Conservation (phyloP, 2,329 filamentous ascomycete genomes). For the Cordyceps pruinosa region DNA sequence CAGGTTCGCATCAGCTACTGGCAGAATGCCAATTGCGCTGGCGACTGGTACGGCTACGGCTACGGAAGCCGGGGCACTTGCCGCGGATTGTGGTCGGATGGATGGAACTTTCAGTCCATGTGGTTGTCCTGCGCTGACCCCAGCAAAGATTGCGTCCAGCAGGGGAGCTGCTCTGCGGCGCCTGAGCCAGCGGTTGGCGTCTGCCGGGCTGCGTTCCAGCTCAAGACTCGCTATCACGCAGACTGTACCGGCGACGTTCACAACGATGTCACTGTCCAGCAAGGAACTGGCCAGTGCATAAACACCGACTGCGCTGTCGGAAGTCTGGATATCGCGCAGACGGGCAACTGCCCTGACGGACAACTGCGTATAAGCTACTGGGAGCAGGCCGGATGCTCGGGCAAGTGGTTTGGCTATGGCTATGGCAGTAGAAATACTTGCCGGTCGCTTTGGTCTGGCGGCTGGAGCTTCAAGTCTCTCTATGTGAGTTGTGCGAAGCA, state of each 20-base stretch:
- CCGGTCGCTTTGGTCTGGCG: background rate
- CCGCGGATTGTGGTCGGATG: background rate
- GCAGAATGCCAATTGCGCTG: background rate
- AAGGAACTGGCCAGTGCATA: background rate
- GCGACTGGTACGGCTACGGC: conserved; percentile 9
- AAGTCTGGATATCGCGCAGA: background rate
- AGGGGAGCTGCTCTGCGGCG: background rate
- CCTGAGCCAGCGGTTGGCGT: background rate
- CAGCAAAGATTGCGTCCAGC: background rate
- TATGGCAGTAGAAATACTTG: background rate
- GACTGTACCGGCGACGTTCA: conserved; percentile 6
- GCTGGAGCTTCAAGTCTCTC: conserved; percentile 6
- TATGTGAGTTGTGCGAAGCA: conserved; percentile 6
- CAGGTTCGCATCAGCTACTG: conserved; percentile 9
- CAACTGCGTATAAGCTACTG: conserved; percentile 9
- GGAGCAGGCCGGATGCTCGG: background rate
- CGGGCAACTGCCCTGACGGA: background rate
- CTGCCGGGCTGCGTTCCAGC: background rate
- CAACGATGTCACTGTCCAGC: background rate
- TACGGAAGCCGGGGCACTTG: conserved; percentile 7
- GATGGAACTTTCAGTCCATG: conserved; percentile 3
- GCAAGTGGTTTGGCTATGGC: conserved; percentile 9
- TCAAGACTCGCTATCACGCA: background rate
- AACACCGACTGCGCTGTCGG: background rate
- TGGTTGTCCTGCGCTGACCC: conserved; percentile 1